Percentiles rank a stretch among this genome's conserved stretches.
These are phyloP conservation scores for Radiomyces spectabilis DNA, from an alignment of 192 early-diverging fungal species.

Conservation along the genomic window DNA sequence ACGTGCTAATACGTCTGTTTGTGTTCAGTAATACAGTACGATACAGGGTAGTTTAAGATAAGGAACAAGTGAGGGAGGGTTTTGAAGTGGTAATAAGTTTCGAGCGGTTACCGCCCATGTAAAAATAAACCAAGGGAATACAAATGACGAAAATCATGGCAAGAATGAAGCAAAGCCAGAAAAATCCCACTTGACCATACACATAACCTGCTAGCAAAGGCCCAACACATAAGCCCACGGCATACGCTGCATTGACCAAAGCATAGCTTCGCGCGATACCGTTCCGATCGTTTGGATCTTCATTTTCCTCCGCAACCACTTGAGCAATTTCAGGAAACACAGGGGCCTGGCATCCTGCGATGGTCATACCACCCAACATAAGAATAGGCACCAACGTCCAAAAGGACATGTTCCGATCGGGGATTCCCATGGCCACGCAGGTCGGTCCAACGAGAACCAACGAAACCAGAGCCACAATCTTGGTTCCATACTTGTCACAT, in stretches of 20 bases:
- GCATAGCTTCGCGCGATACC: constrained; percentile 34
- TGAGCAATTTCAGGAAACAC: constrained; percentile 33
- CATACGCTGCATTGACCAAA: constrained; percentile 32
- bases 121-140: constrained; percentile 8
- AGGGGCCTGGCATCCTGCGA: constrained; percentile 25
- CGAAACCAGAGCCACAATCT: constrained; percentile 18
- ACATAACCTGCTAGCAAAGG: constrained; percentile 10
- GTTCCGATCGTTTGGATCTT: constrained; percentile 22
- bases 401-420: constrained; percentile 1
- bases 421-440: constrained; percentile 17
- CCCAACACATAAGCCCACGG: constrained; percentile 11
- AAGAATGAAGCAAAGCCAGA: constrained; percentile 18
- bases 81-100: too few relatives aligned
- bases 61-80: too few relatives aligned
- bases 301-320: constrained; percentile 24
- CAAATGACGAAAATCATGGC: not conserved
- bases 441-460: constrained; percentile 10
- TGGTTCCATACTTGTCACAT: constrained; percentile 34
- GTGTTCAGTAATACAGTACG: too few relatives aligned
- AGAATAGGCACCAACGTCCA: constrained; percentile 21
- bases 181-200: constrained; percentile 11
- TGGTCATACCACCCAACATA: constrained; percentile 23
- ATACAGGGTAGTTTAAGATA: too few relatives aligned
- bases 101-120: constrained; percentile 2
- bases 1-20: too few relatives aligned